Percentiles rank a stretch among this genome's conserved stretches.
Evolutionary conservation across 2,329 filamentous ascomycete genomes (phyloP).

Genomic region (Chrysosphaeria jannelii): DNA sequence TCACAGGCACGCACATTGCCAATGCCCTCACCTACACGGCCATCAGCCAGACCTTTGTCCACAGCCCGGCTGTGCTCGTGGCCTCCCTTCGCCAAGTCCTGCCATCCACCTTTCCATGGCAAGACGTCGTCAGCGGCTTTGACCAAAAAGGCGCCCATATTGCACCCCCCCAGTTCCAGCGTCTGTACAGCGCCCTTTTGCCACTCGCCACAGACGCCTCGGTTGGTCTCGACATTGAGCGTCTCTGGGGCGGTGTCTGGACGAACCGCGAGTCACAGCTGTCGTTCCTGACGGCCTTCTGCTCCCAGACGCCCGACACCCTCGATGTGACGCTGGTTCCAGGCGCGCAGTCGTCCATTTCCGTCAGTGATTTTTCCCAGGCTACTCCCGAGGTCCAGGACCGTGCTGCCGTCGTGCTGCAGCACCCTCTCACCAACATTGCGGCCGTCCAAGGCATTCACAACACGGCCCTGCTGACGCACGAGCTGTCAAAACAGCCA

Average conservation of each 20-base stretch:
- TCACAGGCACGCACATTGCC: constrained; percentile 59
- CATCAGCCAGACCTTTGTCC: constrained; percentile 23
- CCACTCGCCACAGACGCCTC: constrained; percentile 33
- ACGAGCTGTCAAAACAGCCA: constrained; percentile 27
- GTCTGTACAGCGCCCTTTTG: constrained; percentile 50
- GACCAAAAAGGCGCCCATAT: constrained; percentile 52
- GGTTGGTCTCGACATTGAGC: constrained; percentile 50
- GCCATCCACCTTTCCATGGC: constrained; percentile 33
- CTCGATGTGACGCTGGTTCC: constrained; percentile 69
- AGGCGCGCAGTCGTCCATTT: constrained; percentile 49
- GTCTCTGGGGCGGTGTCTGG: constrained; percentile 77
- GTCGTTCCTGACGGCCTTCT: constrained; percentile 74
- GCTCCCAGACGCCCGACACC: constrained; percentile 42
- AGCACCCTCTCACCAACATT: constrained; percentile 66
- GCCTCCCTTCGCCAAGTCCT: constrained; percentile 30
- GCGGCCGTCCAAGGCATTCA: constrained; percentile 48
- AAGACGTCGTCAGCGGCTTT: constrained; percentile 46
- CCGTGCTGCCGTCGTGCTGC: constrained; percentile 30
- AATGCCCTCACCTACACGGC: constrained; percentile 39
- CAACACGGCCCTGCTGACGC: constrained; percentile 29
- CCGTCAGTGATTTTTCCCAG: constrained; percentile 22
- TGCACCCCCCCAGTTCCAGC: constrained; percentile 50
- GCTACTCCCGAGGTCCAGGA: constrained; percentile 19
- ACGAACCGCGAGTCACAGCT: constrained; percentile 62
- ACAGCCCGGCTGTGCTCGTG: constrained; percentile 24